Evolutionary conservation across 192 early-diverging fungal species (phyloP).

Genomic region (Entomortierella parvispora): DNA sequence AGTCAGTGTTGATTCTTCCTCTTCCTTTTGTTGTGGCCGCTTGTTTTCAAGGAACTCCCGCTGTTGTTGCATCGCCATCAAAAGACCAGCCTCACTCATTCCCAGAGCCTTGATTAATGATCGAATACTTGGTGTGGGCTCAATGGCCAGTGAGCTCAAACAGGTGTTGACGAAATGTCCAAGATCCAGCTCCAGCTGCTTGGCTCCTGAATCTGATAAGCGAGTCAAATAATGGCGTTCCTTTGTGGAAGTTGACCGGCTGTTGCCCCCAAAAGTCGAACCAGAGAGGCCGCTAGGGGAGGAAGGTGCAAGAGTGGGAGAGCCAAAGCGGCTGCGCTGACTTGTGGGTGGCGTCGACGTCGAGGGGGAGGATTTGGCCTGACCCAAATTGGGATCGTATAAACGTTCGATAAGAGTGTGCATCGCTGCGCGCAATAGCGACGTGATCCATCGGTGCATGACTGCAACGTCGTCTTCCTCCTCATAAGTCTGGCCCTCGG

Average conservation of each 20-base stretch:
- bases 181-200: constrained; percentile 73
- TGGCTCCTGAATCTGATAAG: constrained; percentile 53
- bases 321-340: constrained; percentile 4
- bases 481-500: constrained; percentile 25
- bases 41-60: constrained; percentile 8
- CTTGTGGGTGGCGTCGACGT: constrained; percentile 10
- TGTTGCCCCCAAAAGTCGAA: too few relatives aligned
- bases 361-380: background rate
- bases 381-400: constrained; percentile 40
- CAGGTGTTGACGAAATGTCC: constrained; percentile 66
- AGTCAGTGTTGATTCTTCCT: background rate
- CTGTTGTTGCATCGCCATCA: constrained; percentile 31
- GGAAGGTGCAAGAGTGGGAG: constrained; percentile 2
- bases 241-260: background rate
- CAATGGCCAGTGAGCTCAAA: constrained; percentile 25
- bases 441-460: constrained; percentile 75
- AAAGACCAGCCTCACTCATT: constrained; percentile 28
- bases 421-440: constrained; percentile 71
- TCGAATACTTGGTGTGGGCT: constrained; percentile 37
- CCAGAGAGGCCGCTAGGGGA: background rate
- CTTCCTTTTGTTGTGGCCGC: background rate
- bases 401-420: constrained; percentile 40
- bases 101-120: constrained; percentile 30
- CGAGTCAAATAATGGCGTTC: constrained; percentile 29
- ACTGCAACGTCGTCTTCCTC: constrained; percentile 57